Evolutionary conservation across 495 filamentous ascomycete species (phyloP), one percentile per base, ranked within the genome.

Genomic region (Penicillium psychrofluorescens): DNA sequence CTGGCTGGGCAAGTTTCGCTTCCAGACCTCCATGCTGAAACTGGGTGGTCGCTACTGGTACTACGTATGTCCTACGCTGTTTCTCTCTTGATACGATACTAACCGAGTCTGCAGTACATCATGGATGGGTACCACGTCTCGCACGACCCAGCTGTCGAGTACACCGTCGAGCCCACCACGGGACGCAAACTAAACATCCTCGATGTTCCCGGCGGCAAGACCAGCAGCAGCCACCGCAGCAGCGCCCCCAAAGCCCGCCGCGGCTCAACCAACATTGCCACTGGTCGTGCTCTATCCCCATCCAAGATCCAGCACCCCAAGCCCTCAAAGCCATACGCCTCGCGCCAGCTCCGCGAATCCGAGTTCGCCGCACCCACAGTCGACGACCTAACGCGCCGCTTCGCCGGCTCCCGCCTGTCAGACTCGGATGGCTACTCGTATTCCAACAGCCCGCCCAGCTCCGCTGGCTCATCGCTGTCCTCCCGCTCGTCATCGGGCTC

Each of bases 91-190:
- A 28, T 32, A 31, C 33, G 41, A 15, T 13, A 46, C 50, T 56
- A 40, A 62, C 50, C 27, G 27, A 16, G 36, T 76, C 73, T 22
- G 22, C 22, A 22, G 22, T 98, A 95, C 76, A 95, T 98, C 85
- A 94, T 97, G 71, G 92, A 98, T 61, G 92, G 92, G 47, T 96
- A 96, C 81, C 90, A 96, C 67, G 85, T 95, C 64, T 91, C 92
- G 38, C 91, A 97, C 76, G 92, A 98, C 70, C 92, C 94, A 40
- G 88, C 87, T 58, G 80, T 86, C 61, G 78, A 85, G 45, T 88
- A 83, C 63, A 95, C 88, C 68, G 84, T 85, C 59, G 92, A 98
- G 76, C 90, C 92, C 55, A 97, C 90, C 58, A 96, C 94, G 53
- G 89, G 90, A 72, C 92, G 94, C 65, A 85, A 85, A 64, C 78